Percentiles rank a stretch among this genome's conserved stretches.
These are phyloP conservation scores for Elongisporangium senticosum DNA, from an alignment of 352 stramenopile species.

Conservation along the genomic window DNA sequence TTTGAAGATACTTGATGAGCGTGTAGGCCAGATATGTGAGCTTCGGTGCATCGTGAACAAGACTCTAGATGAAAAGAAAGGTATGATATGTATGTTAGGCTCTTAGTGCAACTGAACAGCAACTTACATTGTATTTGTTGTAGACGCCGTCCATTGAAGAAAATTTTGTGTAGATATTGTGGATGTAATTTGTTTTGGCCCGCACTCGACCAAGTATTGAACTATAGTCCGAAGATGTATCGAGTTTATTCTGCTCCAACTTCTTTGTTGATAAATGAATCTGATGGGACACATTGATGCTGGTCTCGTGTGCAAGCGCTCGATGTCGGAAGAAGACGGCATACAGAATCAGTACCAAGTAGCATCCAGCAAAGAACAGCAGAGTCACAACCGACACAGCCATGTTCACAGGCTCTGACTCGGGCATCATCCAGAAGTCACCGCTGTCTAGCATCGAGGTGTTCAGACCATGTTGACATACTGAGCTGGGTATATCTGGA, in stretches of 20 bases:
- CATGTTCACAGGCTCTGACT: conserved; percentile 20
- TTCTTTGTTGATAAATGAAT: neutral
- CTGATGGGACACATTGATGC: neutral
- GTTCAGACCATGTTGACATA: conserved; percentile 38
- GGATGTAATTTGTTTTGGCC: neutral
- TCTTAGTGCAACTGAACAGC: neutral
- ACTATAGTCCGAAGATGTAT: neutral
- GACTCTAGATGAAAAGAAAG: conserved; percentile 11
- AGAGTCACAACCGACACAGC: conserved; percentile 26
- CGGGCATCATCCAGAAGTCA: conserved; percentile 38
- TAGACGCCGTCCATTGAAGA: conserved; percentile 29
- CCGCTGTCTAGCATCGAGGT: conserved; percentile 35
- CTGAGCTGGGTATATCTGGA: conserved; percentile 34
- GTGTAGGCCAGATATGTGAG: conserved; percentile 35
- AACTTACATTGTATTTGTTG: conserved; percentile 34
- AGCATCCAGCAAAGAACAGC: conserved; percentile 22
- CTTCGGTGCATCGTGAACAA: conserved; percentile 24
- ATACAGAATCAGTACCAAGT: conserved; percentile 26
- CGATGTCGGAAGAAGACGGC: conserved; percentile 26
- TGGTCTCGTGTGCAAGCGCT: neutral
- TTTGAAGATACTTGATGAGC: conserved; percentile 27
- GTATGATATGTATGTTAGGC: conserved; percentile 6
- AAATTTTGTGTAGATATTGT: conserved; percentile 22
- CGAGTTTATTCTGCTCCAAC: too few relatives aligned
- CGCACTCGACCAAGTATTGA: too few relatives aligned